phyloP scores from a whole-genome alignment of 1,139 yeast genomes.

The Suhomyces terraborum region DNA sequence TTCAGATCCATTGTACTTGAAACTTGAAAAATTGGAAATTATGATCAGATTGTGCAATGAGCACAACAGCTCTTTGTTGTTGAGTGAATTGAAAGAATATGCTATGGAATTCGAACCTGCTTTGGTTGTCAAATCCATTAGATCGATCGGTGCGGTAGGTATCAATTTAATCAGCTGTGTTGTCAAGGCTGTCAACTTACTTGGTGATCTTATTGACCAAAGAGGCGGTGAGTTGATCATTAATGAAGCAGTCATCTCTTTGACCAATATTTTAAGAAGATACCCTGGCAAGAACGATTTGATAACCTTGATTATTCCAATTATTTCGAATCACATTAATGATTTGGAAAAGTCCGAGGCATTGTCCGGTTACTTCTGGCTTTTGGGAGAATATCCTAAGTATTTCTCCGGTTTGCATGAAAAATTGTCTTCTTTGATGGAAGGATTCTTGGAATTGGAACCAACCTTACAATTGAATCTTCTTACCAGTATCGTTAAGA shows the following conservation, averaged over 20 bases:
- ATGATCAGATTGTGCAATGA: conserved; percentile 81
- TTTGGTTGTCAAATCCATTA: conserved; percentile 78
- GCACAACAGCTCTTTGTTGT: conserved; percentile 64
- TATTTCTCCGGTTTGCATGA: conserved; percentile 58
- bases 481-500: conserved; percentile 77
- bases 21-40: conserved; percentile 89
- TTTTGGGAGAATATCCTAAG: conserved; percentile 84
- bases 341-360: conserved; percentile 65
- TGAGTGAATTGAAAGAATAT: conserved; percentile 88
- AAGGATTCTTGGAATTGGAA: conserved; percentile 70
- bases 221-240: conserved; percentile 73
- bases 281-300: conserved; percentile 64
- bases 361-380: conserved; percentile 80
- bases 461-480: conserved; percentile 74
- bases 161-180: conserved; percentile 67
- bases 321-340: conserved; percentile 60
- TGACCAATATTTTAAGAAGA: conserved; percentile 78
- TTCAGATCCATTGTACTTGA: conserved; percentile 91
- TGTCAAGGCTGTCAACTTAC: conserved; percentile 71
- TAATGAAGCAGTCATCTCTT: conserved; percentile 76
- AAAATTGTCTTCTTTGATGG: conserved; percentile 53
- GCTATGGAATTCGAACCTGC: conserved; percentile 94
- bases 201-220: conserved; percentile 74
- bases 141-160: conserved; percentile 87
- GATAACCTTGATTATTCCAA: conserved; percentile 68